Conservation (phyloP, 495 filamentous ascomycete genomes). For the Penicillium simplicissimum region DNA sequence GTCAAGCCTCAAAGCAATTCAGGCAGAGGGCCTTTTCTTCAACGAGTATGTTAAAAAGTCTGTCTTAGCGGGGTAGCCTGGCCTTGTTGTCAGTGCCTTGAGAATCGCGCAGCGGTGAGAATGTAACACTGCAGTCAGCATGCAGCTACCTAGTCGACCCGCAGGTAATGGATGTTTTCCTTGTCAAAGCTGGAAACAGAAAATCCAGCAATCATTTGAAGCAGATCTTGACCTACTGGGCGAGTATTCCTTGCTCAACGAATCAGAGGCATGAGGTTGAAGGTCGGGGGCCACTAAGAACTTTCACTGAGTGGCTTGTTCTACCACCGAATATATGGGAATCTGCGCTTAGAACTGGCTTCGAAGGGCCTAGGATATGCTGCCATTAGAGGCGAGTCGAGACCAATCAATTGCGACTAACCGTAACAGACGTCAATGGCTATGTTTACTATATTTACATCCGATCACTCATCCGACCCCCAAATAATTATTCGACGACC, state of each 20-base stretch:
- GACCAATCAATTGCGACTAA: neutral
- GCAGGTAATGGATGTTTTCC: neutral
- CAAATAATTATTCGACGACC: neutral
- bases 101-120: neutral
- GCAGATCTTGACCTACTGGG: no score
- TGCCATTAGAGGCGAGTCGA: no score
- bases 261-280: neutral
- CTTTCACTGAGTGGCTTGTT: no score
- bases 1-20: neutral
- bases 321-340: no score
- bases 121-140: neutral
- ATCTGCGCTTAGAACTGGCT: no score
- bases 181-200: neutral
- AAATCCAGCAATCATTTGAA: no score
- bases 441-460: constrained; percentile 1
- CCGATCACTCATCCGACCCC: neutral
- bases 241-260: neutral
- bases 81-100: neutral
- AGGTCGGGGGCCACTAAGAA: no score
- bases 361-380: no score
- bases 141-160: neutral
- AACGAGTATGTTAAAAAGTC: neutral
- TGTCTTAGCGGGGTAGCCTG: neutral
- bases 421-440: neutral
- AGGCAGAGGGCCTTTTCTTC: neutral